Evolutionary conservation across 192 early-diverging fungal genomes (phyloP), one percentile per base, ranked within the genome.

Genomic region (Ambispora gerdemannii): DNA sequence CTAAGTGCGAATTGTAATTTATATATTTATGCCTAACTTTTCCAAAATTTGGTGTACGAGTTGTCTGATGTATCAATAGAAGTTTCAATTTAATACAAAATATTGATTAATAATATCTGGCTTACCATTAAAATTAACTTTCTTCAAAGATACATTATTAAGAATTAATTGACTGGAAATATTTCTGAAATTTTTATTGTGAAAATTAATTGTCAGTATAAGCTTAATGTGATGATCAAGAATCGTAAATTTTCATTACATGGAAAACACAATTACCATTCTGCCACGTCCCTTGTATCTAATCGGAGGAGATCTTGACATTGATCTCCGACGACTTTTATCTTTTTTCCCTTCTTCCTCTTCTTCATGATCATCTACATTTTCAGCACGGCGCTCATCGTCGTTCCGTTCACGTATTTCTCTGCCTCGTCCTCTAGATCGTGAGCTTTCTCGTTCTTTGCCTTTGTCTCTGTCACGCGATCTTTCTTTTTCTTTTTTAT

Each of bases 201-300:
- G 8, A 56, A 56, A 24, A 56, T 13, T 24, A n/a, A 13, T 13
- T 56, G 8, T 49, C 59, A 71, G n/a, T 7, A 30, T 24, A 32
- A 33, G 32, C 20, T 63, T 24, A 36, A 36, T 17, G 38, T 52
- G 15, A 47, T 2, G 2, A 30, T 24, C 24, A 50, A 31, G 0
- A n/a, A 67, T 15, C 7, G 3, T n/a, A n/a, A n/a, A n/a, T n/a
- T n/a, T n/a, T n/a, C n/a, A n/a, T n/a, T n/a, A 17, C 2, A 10
- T 13, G 4, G 62, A 32, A 7, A 4, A 2, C 11, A 8, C 6
- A 60, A 75, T 75, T 73, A 86, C 84, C 79, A 77, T 80, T 28
- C 65, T 63, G 28, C 84, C 84, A 27, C 84, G 75, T 34, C 84
- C 84, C 67, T 86, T 86, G 62, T 81, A 86, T 30, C 77, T 76